These are phyloP conservation scores for Aspergillus sclerotioniger DNA, from an alignment of 495 filamentous ascomycete genomes.

Conservation along the genomic window DNA sequence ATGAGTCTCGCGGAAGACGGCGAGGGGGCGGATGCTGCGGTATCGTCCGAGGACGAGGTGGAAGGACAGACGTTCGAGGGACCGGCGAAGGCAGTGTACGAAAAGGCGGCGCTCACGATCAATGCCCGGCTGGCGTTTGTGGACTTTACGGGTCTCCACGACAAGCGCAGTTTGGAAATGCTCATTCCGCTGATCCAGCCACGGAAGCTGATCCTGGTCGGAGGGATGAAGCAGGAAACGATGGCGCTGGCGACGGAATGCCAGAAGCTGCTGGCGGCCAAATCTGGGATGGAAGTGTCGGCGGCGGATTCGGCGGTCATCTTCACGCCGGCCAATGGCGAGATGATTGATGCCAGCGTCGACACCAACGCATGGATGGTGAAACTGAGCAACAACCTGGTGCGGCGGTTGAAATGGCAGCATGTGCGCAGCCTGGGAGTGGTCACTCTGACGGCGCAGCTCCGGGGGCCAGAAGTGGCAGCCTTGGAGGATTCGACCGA, in stretches of 20 bases:
- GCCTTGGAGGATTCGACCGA: constrained; percentile 39
- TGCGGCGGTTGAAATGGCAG: constrained; percentile 89
- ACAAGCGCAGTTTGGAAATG: constrained; percentile 89
- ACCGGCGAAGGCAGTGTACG: constrained; percentile 71
- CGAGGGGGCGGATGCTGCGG: constrained; percentile 46
- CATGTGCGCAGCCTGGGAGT: constrained; percentile 85
- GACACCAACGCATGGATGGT: constrained; percentile 98
- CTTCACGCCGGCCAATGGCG: constrained; percentile 73
- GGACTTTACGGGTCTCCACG: constrained; percentile 89
- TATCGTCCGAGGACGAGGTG: constrained; percentile 45
- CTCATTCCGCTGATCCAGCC: constrained; percentile 92
- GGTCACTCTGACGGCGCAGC: constrained; percentile 75
- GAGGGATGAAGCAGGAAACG: constrained; percentile 76
- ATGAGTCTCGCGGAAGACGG: constrained; percentile 38
- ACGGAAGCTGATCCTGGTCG: constrained; percentile 85
- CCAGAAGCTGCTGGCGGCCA: constrained; percentile 64
- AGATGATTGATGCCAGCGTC: constrained; percentile 80
- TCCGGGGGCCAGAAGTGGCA: constrained; percentile 38
- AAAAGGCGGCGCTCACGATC: constrained; percentile 58
- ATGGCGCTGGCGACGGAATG: constrained; percentile 74
- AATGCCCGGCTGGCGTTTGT: constrained; percentile 78
- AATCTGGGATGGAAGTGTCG: constrained; percentile 40
- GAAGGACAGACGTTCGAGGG: constrained; percentile 55
- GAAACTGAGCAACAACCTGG: constrained; percentile 78
- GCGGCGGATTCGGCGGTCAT: constrained; percentile 56